Evolutionary conservation across 805 yeast genomes (phyloP), one percentile per base, ranked within the genome.

Genomic region (Sugiyamaella marilandica): DNA sequence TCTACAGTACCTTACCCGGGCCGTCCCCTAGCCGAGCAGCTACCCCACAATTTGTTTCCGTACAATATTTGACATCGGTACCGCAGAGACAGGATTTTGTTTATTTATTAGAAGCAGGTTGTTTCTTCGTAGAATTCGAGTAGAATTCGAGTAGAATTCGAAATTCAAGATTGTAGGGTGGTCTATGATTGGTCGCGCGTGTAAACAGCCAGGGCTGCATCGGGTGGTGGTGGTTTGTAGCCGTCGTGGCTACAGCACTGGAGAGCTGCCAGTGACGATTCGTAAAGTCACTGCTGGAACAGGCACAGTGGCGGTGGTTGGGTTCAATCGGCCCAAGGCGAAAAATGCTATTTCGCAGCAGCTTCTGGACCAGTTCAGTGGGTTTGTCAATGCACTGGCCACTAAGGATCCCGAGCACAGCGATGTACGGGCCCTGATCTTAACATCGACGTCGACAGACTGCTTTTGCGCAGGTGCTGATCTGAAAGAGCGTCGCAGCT

Each of bases 401-500:
- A 55, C 63, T 3, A 24, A 24, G 14, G 47, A 31, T 24, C 47
- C 47, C 5, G 47, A 45, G 18, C 45, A 37, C 10, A 48, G 53
- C 26, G 52, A 49, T 10, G 56, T 60, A 1, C 56, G 65, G 13
- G 66, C 61, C 0, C 56, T 65, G 43, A 55, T 65, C n/a, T 49
- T 65, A 31, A 47, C 61, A 11, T 62, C 69, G 9, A 53, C 65
- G 4, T 50, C 55, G 21, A 54, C 55, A 13, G 56, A 58, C 24
- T 59, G 62, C 10, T 64, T 64, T 55, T 62, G 66, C 45, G 74
- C 76, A 5, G 77, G 77, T 16, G 76, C 76, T 0, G 76, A 73
- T 51, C 69, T 73, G 51, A 70, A 71, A 49, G 73, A 73, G 55
- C 32, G 74, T 62, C 56, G 62, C 41, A 46, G 62, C n/a, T 57